Percentiles rank a stretch among this genome's conserved stretches.
phyloP scores from a whole-genome alignment of 805 yeast species.

The Ogataea henricii region DNA sequence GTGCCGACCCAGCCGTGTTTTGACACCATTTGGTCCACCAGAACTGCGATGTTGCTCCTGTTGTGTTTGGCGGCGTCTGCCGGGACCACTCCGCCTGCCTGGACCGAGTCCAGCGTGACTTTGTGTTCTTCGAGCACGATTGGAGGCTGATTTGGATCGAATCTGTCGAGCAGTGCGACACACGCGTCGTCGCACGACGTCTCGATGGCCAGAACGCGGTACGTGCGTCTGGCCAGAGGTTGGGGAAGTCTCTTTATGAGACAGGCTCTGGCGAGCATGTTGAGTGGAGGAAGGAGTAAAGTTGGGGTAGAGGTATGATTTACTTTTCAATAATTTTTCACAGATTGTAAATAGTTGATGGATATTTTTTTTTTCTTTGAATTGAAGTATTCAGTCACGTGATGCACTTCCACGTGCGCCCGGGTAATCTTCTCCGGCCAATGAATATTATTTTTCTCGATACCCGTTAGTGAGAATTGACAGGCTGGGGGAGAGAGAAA shows the following conservation, averaged over 20 bases:
- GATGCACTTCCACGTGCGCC: too few species aligned
- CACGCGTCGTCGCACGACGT: constrained; percentile 96
- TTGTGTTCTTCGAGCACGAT: constrained; percentile 59
- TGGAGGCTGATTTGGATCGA: constrained; percentile 40
- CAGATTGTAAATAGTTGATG: too few species aligned
- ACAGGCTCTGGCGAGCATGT: background rate
- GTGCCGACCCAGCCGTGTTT: constrained; percentile 36
- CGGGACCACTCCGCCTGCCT: constrained; percentile 86
- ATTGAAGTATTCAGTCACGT: too few species aligned
- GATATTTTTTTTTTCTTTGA: too few species aligned
- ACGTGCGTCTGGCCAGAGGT: too few species aligned
- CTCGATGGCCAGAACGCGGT: constrained; percentile 82
- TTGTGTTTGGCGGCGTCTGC: constrained; percentile 82
- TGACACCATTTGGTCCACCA: constrained; percentile 48
- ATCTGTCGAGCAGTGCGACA: constrained; percentile 70
- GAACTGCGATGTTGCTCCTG: constrained; percentile 53
- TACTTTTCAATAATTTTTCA: too few species aligned
- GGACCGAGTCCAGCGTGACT: constrained; percentile 63
- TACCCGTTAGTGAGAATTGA: too few species aligned
- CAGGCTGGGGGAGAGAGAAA: too few species aligned
- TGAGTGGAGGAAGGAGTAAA: background rate
- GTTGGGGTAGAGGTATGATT: too few species aligned
- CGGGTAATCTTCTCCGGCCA: too few species aligned
- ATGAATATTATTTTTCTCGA: too few species aligned
- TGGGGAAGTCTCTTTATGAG: too few species aligned